Base-by-base conservation (phyloP, 176 grass and related monocot species). In the Chrysopogon serrulatus region DNA sequence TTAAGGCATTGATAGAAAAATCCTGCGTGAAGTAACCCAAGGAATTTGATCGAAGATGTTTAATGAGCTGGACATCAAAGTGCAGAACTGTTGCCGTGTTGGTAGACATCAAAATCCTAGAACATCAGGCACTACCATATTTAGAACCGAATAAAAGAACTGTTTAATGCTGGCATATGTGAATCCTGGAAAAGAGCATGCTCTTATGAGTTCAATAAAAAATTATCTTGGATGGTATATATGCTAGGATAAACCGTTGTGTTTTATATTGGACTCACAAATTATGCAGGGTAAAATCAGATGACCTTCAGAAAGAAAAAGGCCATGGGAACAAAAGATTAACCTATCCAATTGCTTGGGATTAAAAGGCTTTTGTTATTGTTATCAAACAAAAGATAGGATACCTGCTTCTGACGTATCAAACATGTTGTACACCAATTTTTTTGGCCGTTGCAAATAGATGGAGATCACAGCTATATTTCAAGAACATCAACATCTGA, bases 401-500 rank as follows among this genome's bases (percentile, higher is more conserved):
- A 61, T 40, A 77, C 53, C 75, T 42, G 36, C 75, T 40, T 77
- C n/a, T 10, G 8, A 62, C 48, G 17, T 67, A 54, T 41, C 28
- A 45, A 79, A 21, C 37, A 45, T 5, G 0, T 1, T 79, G 14
- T 60, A 76, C 26, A 32, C 36, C 21, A 13, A 37, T 19, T 0
- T 17, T 31, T 36, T 34, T 23, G 35, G 5, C 47, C 37, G 59
- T 27, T 16, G 16, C 5, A 34, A 67, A 23, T 53, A 14, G 21
- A 71, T 42, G 48, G 30, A 74, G 26, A 35, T 8, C 26, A 5
- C 15, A 79, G 11, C 70, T 93, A 93, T 18, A 47, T 56, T 61
- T 93, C 88, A 43, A 88, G 23, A 70, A 88, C 83, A 60, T 94
- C 86, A 42, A 91, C 28, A 68, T 94, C 83, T 0, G 67, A 73